Percentiles rank a stretch among this genome's conserved stretches.
Conservation (phyloP, 1,284 basidiomycete species). For the Trichosporon asahii region DNA sequence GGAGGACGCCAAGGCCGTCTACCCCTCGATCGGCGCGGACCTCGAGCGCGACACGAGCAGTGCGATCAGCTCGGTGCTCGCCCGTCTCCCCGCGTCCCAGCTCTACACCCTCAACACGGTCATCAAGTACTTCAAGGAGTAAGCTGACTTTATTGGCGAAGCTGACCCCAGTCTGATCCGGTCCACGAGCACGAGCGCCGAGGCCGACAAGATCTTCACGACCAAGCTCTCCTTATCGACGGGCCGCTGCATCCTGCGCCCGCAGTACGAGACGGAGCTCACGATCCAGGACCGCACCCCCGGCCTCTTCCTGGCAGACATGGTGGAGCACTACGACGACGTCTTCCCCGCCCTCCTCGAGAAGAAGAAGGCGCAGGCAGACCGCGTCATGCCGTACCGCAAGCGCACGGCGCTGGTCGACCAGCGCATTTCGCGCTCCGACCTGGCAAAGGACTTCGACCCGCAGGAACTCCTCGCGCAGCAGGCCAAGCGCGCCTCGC, state of each 20-base stretch:
- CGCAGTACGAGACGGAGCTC: slow-evolving; percentile 72
- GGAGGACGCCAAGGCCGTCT: slow-evolving; percentile 80
- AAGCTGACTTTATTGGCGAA: slow-evolving; percentile 36
- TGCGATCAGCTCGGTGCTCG: slow-evolving; percentile 66
- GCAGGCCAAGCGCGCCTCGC: slow-evolving; percentile 24
- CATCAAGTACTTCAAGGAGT: slow-evolving; percentile 72
- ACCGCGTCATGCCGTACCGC: slow-evolving; percentile 71
- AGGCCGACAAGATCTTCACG: slow-evolving; percentile 70
- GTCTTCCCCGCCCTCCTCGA: slow-evolving; percentile 76
- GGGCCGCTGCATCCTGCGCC: slow-evolving; percentile 77
- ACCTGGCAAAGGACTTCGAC: slow-evolving; percentile 53
- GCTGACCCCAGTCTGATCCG: slow-evolving; percentile 61
- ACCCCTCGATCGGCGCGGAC: slow-evolving; percentile 66
- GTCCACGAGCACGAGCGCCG: slow-evolving; percentile 60
- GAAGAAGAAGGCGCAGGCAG: slow-evolving; percentile 78
- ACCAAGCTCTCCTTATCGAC: slow-evolving; percentile 82
- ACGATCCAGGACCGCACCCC: slow-evolving; percentile 83
- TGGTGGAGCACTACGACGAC: slow-evolving; percentile 69
- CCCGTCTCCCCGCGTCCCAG: slow-evolving; percentile 73
- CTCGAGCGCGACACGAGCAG: slow-evolving; percentile 62
- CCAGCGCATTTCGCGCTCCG: slow-evolving; percentile 66
- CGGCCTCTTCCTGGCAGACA: slow-evolving; percentile 74
- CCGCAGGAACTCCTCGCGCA: slow-evolving; percentile 51
- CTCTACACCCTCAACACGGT: slow-evolving; percentile 76
- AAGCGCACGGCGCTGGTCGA: slow-evolving; percentile 86